Conservation (phyloP, 2,329 filamentous ascomycete species). For the Alternaria longipes region DNA sequence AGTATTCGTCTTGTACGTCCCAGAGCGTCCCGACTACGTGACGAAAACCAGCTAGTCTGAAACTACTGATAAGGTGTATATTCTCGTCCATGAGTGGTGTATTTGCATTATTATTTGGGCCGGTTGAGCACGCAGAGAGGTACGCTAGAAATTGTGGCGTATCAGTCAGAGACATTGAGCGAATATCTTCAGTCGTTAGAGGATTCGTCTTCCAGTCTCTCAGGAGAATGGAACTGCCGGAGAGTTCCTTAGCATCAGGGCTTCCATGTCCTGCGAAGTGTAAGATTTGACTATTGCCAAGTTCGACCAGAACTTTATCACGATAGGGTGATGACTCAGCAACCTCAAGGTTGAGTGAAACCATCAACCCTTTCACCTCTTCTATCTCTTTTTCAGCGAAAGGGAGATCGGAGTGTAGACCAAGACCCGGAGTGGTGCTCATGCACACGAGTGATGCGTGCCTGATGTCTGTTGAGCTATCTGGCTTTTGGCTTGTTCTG, state of each 20-base stretch:
- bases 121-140: not conserved
- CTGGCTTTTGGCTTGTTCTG: no score
- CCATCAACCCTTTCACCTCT: no score
- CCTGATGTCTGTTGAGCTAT: no score
- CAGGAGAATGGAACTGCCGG: not conserved
- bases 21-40: constrained; percentile 55
- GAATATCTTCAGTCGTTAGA: not conserved
- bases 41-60: constrained; percentile 40
- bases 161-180: not conserved
- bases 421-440: no score
- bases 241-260: not conserved
- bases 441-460: no score
- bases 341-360: no score
- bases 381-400: no score
- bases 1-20: constrained; percentile 48
- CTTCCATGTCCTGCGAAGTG: not conserved
- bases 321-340: no score
- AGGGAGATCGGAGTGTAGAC: no score
- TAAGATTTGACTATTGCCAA: not conserved
- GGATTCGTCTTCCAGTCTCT: not conserved
- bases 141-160: not conserved
- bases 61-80: constrained; percentile 53
- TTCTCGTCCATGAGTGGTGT: not conserved
- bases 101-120: not conserved
- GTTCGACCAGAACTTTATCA: not conserved